A percentile compares a stretch with the other conserved stretches of the same genome.
Evolutionary conservation across 1,139 yeast genomes (phyloP).

Genomic region (Lodderomyces pseudojiufengensis): DNA sequence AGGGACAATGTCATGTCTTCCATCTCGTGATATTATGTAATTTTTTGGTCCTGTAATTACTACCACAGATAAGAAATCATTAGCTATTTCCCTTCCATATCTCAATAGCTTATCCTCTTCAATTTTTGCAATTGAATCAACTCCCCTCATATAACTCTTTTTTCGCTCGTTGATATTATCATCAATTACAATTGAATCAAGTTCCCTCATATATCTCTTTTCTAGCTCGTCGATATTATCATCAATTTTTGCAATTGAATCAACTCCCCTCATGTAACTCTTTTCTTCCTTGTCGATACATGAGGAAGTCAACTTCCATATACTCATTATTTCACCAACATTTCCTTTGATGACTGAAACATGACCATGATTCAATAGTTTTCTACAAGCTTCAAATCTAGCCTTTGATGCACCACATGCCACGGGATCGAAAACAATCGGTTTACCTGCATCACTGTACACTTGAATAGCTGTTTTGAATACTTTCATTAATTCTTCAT

Average conservation of each 20-base stretch:
- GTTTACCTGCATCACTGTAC: conserved; percentile 57
- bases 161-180: conserved; percentile 18
- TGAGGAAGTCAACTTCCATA: conserved; percentile 34
- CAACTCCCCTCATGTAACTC: conserved; percentile 71
- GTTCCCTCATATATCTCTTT: too few species aligned
- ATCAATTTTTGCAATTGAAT: conserved; percentile 40
- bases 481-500: conserved; percentile 37
- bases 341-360: conserved; percentile 81
- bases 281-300: conserved; percentile 24
- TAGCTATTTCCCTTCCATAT: conserved; percentile 53
- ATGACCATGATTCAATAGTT: conserved; percentile 55
- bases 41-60: conserved; percentile 56
- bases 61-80: conserved; percentile 55
- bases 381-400: conserved; percentile 47
- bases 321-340: conserved; percentile 68
- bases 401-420: conserved; percentile 81
- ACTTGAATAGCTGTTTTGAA: conserved; percentile 52
- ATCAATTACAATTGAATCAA: too few species aligned
- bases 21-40: conserved; percentile 21
- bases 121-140: conserved; percentile 51
- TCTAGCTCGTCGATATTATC: too few species aligned
- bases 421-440: conserved; percentile 84
- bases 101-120: conserved; percentile 25
- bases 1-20: conserved; percentile 19
- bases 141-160: conserved; percentile 62